Conservation (phyloP, 352 stramenopile genomes). For the Aphanomyces invadans region DNA sequence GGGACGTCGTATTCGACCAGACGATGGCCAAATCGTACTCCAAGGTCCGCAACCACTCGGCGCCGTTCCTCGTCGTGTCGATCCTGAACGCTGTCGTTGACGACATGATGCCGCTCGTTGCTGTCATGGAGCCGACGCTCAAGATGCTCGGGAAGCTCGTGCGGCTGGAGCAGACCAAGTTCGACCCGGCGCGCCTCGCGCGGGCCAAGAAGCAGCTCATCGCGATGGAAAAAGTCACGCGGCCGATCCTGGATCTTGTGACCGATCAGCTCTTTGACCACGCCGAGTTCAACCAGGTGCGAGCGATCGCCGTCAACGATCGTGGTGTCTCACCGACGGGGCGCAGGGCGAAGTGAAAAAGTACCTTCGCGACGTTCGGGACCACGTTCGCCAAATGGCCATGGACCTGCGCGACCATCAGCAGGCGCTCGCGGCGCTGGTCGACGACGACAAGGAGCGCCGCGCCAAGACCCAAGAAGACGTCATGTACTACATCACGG, state of each 20-base stretch:
- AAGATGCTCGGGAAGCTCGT: conserved; percentile 60
- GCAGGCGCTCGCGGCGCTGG: conserved; percentile 49
- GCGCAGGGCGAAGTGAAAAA: conserved; percentile 43
- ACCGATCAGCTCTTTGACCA: conserved; percentile 56
- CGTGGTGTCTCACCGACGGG: neutral
- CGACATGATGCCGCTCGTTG: conserved; percentile 63
- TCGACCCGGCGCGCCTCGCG: conserved; percentile 50
- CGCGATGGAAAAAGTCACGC: conserved; percentile 60
- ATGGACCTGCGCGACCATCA: conserved; percentile 74
- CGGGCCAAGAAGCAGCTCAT: conserved; percentile 64
- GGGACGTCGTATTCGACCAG: conserved; percentile 3
- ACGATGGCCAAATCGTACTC: conserved; percentile 66
- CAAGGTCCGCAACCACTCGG: conserved; percentile 65
- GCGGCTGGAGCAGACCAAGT: conserved; percentile 40
- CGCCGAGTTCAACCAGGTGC: conserved; percentile 40
- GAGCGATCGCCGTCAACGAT: neutral
- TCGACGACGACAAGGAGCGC: conserved; percentile 59
- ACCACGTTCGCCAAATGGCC: conserved; percentile 70
- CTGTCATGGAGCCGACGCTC: conserved; percentile 63
- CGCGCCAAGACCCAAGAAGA: conserved; percentile 54
- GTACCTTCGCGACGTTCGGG: conserved; percentile 78
- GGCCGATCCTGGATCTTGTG: conserved; percentile 59
- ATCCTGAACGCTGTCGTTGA: conserved; percentile 78
- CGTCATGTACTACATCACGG: conserved; percentile 67
- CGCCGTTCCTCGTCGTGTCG: conserved; percentile 61